phyloP scores from a whole-genome alignment of 1,284 basidiomycete species.

The Boletellus sp. region DNA sequence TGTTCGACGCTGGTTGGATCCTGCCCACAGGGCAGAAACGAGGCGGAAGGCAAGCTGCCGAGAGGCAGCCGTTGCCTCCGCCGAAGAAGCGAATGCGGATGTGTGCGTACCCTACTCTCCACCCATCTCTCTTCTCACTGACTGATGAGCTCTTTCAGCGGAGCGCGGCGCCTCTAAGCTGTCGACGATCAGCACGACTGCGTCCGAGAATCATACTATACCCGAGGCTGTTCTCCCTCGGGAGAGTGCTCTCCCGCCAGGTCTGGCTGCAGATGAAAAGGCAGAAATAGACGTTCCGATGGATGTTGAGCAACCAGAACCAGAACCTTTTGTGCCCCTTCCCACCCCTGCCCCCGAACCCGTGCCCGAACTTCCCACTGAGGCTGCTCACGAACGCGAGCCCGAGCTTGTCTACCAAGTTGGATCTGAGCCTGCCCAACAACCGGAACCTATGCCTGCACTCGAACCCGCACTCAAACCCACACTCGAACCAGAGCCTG shows the following conservation, averaged over 20 bases:
- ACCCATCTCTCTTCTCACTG: neutral
- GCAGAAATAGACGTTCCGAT: slow-evolving; percentile 16
- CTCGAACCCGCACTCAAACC: neutral
- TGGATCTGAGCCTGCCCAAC: neutral
- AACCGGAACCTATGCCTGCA: neutral
- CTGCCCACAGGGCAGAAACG: slow-evolving; percentile 70
- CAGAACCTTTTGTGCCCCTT: neutral
- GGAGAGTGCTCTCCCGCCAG: slow-evolving; percentile 25
- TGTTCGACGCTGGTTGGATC: slow-evolving; percentile 90
- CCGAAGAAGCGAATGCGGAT: slow-evolving; percentile 50
- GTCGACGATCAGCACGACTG: slow-evolving; percentile 47
- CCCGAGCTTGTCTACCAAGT: neutral
- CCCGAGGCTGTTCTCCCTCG: slow-evolving; percentile 15
- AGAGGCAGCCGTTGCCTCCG: slow-evolving; percentile 39
- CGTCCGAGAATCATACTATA: slow-evolving; percentile 48
- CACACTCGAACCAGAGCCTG: neutral
- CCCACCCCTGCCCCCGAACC: slow-evolving; percentile 2
- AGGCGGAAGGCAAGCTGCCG: slow-evolving; percentile 46
- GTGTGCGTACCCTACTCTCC: slow-evolving; percentile 37
- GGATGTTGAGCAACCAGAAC: slow-evolving; percentile 15
- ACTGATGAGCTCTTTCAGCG: slow-evolving; percentile 7
- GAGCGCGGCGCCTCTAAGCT: slow-evolving; percentile 47
- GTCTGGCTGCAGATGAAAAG: slow-evolving; percentile 17
- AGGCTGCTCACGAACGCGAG: neutral
- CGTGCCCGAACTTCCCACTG: neutral